These are phyloP conservation scores for Eugenia klotzschiana DNA, from an alignment of 441 rosid genomes.

Conservation along the genomic window DNA sequence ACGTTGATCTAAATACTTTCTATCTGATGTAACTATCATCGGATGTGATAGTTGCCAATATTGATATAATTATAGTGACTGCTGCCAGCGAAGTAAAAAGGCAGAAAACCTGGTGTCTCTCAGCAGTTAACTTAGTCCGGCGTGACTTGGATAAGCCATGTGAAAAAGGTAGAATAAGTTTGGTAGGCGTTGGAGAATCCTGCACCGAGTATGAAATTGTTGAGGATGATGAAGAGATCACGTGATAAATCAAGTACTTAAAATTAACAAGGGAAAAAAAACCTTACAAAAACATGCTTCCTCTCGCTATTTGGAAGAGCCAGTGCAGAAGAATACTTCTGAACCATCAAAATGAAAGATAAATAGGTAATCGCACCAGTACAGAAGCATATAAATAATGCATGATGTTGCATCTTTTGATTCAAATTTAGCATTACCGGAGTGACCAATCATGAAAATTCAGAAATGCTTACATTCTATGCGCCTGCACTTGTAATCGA, in stretches of 20 bases:
- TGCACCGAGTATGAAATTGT: constrained; percentile 14
- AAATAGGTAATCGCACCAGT: background rate
- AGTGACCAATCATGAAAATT: background rate
- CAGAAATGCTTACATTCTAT: background rate
- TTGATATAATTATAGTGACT: background rate
- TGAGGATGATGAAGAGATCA: background rate
- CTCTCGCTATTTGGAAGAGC: constrained; percentile 37
- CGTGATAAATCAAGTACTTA: background rate
- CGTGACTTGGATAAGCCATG: constrained; percentile 75
- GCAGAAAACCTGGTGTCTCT: constrained; percentile 64
- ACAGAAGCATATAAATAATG: background rate
- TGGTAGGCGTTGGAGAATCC: constrained; percentile 93
- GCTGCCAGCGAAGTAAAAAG: background rate
- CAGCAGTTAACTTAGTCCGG: constrained; percentile 64
- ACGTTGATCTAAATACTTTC: background rate
- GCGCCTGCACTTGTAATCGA: background rate
- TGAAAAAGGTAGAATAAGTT: constrained; percentile 52
- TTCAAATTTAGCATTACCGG: background rate
- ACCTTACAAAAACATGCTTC: constrained; percentile 66
- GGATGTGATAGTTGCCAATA: background rate
- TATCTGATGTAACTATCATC: background rate
- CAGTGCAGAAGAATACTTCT: constrained; percentile 54
- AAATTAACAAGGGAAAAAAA: background rate
- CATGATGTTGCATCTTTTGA: background rate
- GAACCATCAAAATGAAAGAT: constrained; percentile 7